Percentiles rank a stretch among this genome's conserved stretches.
Evolutionary conservation across 2,329 filamentous ascomycete genomes (phyloP).

Genomic region (Mycosphaerella sp.): DNA sequence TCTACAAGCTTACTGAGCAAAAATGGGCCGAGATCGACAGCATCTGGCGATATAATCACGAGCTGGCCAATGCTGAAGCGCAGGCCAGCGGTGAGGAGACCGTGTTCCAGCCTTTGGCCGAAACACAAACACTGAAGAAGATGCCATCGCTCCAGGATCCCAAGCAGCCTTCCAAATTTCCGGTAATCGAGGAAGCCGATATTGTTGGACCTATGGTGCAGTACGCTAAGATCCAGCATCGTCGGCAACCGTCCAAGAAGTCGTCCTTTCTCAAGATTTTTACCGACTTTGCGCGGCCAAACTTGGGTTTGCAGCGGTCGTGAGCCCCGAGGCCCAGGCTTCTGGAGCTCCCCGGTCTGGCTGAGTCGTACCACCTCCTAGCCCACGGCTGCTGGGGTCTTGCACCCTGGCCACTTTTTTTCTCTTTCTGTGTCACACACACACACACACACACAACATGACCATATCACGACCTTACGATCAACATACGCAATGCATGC

Average conservation of each 20-base stretch:
- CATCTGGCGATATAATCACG: slow-evolving; percentile 65
- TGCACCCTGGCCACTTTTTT: neutral
- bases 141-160: slow-evolving; percentile 64
- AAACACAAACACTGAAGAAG: slow-evolving; percentile 52
- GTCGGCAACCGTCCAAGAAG: slow-evolving; percentile 26
- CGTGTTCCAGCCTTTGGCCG: slow-evolving; percentile 38
- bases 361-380: neutral
- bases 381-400: neutral
- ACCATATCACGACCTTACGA: slow-evolving; percentile 10
- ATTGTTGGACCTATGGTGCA: slow-evolving; percentile 87
- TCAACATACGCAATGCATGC: neutral
- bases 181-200: slow-evolving; percentile 78
- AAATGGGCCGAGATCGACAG: slow-evolving; percentile 82
- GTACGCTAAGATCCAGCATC: slow-evolving; percentile 32
- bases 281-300: slow-evolving; percentile 28
- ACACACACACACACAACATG: slow-evolving; percentile 4
- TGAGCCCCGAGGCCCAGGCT: neutral
- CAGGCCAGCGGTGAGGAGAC: slow-evolving; percentile 36
- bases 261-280: slow-evolving; percentile 32
- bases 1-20: slow-evolving; percentile 73
- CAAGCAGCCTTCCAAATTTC: slow-evolving; percentile 70
- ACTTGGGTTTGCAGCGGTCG: slow-evolving; percentile 19
- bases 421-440: neutral
- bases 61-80: slow-evolving; percentile 46
- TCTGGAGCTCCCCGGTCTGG: neutral